Conservation (phyloP, 2,329 filamentous ascomycete genomes). For the Neocatenulostroma microsporum region DNA sequence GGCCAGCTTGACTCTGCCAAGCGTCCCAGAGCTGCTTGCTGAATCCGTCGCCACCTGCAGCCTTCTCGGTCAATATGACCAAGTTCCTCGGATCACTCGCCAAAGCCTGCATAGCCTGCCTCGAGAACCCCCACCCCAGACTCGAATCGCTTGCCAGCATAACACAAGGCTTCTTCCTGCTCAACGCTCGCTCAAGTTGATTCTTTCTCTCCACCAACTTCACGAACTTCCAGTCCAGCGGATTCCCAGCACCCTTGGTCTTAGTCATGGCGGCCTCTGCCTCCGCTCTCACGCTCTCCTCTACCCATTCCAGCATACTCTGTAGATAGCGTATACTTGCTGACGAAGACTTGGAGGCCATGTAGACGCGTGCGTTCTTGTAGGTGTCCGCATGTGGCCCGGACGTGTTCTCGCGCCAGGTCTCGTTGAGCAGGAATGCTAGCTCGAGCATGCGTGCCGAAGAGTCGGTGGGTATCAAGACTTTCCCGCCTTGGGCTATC, state of each 20-base stretch:
- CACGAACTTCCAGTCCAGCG: conserved; percentile 84
- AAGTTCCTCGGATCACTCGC: conserved; percentile 73
- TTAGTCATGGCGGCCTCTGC: conserved; percentile 36
- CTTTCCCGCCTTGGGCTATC: conserved; percentile 77
- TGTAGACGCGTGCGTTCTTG: conserved; percentile 55
- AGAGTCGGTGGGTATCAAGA: conserved; percentile 88
- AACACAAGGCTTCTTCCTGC: conserved; percentile 54
- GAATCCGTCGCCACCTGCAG: conserved; percentile 49
- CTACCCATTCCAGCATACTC: conserved; percentile 99
- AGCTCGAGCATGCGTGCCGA: conserved; percentile 90
- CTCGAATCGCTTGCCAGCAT: conserved; percentile 87
- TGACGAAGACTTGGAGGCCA: conserved; percentile 78
- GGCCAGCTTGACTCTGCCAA: conserved; percentile 27
- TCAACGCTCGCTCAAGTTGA: conserved; percentile 64
- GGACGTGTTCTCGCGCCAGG: conserved; percentile 58
- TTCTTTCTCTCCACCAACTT: conserved; percentile 74
- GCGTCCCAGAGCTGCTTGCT: conserved; percentile 67
- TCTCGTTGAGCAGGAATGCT: conserved; percentile 84
- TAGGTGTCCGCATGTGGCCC: conserved; percentile 36
- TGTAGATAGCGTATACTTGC: conserved; percentile 85
- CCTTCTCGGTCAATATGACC: conserved; percentile 75
- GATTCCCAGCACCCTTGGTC: conserved; percentile 49
- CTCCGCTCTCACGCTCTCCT: conserved; percentile 85
- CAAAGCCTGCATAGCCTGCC: conserved; percentile 65
- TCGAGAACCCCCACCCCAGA: conserved; percentile 91